Evolutionary conservation across 345 rosid species (phyloP).

Genomic region (Sonneratia caseolaris): DNA sequence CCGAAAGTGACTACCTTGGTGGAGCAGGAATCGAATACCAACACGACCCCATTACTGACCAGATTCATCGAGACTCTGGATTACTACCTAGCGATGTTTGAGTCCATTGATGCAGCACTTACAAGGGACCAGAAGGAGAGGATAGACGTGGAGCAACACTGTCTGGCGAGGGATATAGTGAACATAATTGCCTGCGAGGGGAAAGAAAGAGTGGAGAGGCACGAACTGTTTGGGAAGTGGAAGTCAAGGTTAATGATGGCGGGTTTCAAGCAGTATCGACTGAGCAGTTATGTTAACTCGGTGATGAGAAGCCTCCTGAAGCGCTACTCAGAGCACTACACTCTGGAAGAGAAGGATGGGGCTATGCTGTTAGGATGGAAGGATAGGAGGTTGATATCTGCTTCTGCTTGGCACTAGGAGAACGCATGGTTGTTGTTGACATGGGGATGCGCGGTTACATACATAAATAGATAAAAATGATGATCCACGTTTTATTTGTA

Average conservation of each 20-base stretch:
- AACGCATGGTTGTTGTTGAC: neutral
- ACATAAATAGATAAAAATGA: neutral
- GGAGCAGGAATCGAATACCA: conserved; percentile 73
- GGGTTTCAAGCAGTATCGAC: conserved; percentile 43
- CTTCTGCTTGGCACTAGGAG: conserved; percentile 58
- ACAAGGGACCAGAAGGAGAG: conserved; percentile 39
- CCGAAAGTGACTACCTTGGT: conserved; percentile 61
- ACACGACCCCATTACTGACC: conserved; percentile 57
- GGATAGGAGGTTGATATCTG: conserved; percentile 47
- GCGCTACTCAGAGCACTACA: conserved; percentile 44
- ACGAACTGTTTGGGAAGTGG: conserved; percentile 68
- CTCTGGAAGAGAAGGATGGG: conserved; percentile 48
- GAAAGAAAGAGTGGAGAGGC: conserved; percentile 60
- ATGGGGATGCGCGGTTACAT: neutral
- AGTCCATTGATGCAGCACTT: conserved; percentile 51
- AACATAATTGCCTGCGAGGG: conserved; percentile 65
- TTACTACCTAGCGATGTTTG: conserved; percentile 58
- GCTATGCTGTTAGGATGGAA: conserved; percentile 67
- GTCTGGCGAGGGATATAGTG: conserved; percentile 59
- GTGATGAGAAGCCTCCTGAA: conserved; percentile 41
- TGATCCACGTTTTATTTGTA: too few species aligned
- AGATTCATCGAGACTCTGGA: conserved; percentile 51
- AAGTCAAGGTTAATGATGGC: conserved; percentile 67
- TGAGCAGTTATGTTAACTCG: conserved; percentile 42
- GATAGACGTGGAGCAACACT: conserved; percentile 49